Evolutionary conservation across 73 alveolate genomes (phyloP), one percentile per base, ranked within the genome.

Genomic region (Paramecium sonneborni): DNA sequence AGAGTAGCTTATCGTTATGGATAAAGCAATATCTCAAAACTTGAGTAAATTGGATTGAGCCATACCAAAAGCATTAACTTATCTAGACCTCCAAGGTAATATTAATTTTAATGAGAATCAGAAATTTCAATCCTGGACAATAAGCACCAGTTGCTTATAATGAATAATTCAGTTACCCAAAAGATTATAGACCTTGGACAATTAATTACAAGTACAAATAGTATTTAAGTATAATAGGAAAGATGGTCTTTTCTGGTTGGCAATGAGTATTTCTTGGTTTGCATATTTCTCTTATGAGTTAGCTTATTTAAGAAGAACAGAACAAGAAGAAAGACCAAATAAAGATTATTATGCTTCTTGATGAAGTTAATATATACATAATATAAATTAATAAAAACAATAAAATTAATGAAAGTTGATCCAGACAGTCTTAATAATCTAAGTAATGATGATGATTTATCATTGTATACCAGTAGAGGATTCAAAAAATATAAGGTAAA

Each of bases 1-100:
- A 62, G 84, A 28, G 84, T 9, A 26, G 84, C 84, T 62, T 62
- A 62, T 62, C 52, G 84, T 62, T 62, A 62, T 62, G 84, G 84
- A 32, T 62, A 62, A 62, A 62, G 48, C 26, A 62, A 62, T 26
- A 3, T 62, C 48, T 32, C 39, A 2, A 62, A 62, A 62, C 44
- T 62, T 26, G 84, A 62, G 84, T 26, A 62, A 62, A 6, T 62
- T 30, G 84, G 84, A 32, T 62, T 62, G 20, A 62, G 84, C 24
- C 84, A 62, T 62, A 62, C 84, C 20, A 62, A 62, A 32, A 62
- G 84, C 18, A 21, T 32, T 8, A 62, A 26, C 23, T 32, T 26
- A 6, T 26, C 48, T 8, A 26, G 84, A 62, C 84, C 84, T 7
- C 30, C 48, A 26, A 62, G 84, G 84, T 62, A 62, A 12, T 62